Conservation (phyloP, 2,329 filamentous ascomycete species). For the Davidsoniella virescens region DNA sequence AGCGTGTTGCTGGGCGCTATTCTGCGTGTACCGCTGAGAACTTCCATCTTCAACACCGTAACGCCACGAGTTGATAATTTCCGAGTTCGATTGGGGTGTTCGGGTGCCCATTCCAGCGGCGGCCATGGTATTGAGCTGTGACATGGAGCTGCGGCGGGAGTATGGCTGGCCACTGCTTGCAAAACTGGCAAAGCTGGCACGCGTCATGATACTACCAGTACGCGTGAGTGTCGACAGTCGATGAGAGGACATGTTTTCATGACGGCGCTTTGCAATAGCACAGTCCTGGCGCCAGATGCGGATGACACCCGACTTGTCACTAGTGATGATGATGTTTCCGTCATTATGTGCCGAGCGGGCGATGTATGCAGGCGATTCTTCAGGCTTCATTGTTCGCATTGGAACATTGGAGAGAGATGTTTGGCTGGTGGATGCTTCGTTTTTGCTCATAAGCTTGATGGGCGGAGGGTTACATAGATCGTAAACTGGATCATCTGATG, state of each 20-base stretch:
- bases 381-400: slow-evolving; percentile 28
- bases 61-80: slow-evolving; percentile 79
- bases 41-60: slow-evolving; percentile 39
- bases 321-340: slow-evolving; percentile 84
- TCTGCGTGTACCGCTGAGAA: slow-evolving; percentile 18
- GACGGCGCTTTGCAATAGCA: slow-evolving; percentile 60
- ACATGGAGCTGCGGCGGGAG: slow-evolving; percentile 39
- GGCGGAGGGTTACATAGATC: slow-evolving; percentile 92
- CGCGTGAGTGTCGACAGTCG: slow-evolving; percentile 54
- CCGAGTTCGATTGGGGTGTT: slow-evolving; percentile 30
- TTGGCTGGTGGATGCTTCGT: slow-evolving; percentile 38
- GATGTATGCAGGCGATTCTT: slow-evolving; percentile 62
- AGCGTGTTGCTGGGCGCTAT: neutral
- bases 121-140: slow-evolving; percentile 19
- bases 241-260: slow-evolving; percentile 61
- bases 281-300: slow-evolving; percentile 95
- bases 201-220: slow-evolving; percentile 39
- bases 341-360: slow-evolving; percentile 58
- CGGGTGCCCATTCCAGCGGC: slow-evolving; percentile 16
- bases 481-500: slow-evolving; percentile 83
- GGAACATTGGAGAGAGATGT: slow-evolving; percentile 22
- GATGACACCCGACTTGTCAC: slow-evolving; percentile 74
- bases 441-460: slow-evolving; percentile 60
- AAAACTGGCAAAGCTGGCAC: slow-evolving; percentile 27
- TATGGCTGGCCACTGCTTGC: slow-evolving; percentile 24